Conservation (phyloP, 352 stramenopile species). For the Phytophthora aleatoria region DNA sequence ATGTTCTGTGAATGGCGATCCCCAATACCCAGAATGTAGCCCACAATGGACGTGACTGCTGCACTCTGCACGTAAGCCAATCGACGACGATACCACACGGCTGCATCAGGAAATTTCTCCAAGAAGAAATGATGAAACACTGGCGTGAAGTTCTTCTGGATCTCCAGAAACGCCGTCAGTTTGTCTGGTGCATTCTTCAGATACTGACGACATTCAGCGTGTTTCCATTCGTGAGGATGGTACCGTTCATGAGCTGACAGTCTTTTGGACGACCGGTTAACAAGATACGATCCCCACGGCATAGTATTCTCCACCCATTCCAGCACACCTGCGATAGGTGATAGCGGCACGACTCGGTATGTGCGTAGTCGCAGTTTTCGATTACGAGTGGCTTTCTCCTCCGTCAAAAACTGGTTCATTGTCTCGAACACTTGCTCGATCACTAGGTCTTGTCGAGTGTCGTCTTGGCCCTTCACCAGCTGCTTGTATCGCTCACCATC, state of each 20-base stretch:
- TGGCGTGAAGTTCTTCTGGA: constrained; percentile 96
- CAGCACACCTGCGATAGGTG: constrained; percentile 94
- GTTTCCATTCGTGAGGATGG: constrained; percentile 94
- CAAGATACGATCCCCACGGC: constrained; percentile 94
- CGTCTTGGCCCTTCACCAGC: constrained; percentile 95
- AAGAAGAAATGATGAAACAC: constrained; percentile 98
- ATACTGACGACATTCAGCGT: constrained; percentile 74
- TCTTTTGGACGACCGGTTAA: constrained; percentile 48
- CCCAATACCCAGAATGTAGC: constrained; percentile 96
- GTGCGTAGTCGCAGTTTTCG: constrained; percentile 92
- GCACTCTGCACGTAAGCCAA: constrained; percentile 95
- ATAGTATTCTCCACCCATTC: constrained; percentile 98
- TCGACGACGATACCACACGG: constrained; percentile 94
- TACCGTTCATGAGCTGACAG: constrained; percentile 94
- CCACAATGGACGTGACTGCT: constrained; percentile 97
- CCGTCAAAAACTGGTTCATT: constrained; percentile 88
- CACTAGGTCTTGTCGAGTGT: constrained; percentile 88
- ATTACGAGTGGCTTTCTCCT: constrained; percentile 62
- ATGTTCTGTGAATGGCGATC: constrained; percentile 99
- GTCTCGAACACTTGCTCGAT: constrained; percentile 92
- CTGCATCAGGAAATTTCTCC: constrained; percentile 95
- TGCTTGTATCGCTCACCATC: constrained; percentile 94
- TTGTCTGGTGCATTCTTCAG: constrained; percentile 84
- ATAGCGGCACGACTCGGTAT: constrained; percentile 95
- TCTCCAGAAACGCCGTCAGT: constrained; percentile 83